Evolutionary conservation across 331 rosid genomes (phyloP).

Genomic region (Cydonia oblonga): DNA sequence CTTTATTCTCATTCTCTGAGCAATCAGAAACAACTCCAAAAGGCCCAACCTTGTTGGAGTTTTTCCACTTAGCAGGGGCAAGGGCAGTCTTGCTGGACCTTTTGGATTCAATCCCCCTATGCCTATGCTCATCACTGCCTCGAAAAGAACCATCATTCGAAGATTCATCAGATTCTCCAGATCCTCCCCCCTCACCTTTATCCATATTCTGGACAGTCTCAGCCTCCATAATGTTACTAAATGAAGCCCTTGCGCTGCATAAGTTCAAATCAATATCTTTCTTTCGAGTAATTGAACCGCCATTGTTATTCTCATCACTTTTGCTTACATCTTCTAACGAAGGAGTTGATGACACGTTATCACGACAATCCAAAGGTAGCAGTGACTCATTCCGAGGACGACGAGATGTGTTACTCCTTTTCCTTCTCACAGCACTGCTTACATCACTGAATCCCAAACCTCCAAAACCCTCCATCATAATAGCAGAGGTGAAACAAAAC

Average conservation of each 20-base stretch:
- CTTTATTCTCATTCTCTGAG: slow-evolving; percentile 22
- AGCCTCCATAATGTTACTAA: slow-evolving; percentile 2
- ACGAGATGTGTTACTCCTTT: slow-evolving; percentile 29
- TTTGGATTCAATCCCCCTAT: slow-evolving; percentile 12
- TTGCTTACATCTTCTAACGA: slow-evolving; percentile 27
- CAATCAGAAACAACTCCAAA: slow-evolving; percentile 5
- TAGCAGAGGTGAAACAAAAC: not conserved
- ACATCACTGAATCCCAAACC: slow-evolving; percentile 26
- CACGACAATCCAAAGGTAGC: slow-evolving; percentile 19
- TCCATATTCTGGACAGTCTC: slow-evolving; percentile 14
- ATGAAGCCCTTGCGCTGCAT: slow-evolving; percentile 10
- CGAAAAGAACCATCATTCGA: slow-evolving; percentile 21
- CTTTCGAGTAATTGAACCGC: slow-evolving; percentile 9
- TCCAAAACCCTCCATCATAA: slow-evolving; percentile 23
- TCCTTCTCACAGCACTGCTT: slow-evolving; percentile 19
- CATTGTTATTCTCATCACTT: slow-evolving; percentile 13
- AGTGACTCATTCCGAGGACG: slow-evolving; percentile 29
- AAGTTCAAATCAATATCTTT: slow-evolving; percentile 20
- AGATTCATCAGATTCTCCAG: slow-evolving; percentile 32
- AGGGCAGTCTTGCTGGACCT: slow-evolving; percentile 19
- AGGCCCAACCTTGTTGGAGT: not conserved
- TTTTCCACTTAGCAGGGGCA: slow-evolving; percentile 23
- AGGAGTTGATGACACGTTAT: slow-evolving; percentile 21
- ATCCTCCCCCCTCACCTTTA: slow-evolving; percentile 19
- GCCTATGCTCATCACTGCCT: slow-evolving; percentile 23